Evolutionary conservation across 345 rosid species (phyloP), one percentile per base, ranked within the genome.

Genomic region (Populus tremula): DNA sequence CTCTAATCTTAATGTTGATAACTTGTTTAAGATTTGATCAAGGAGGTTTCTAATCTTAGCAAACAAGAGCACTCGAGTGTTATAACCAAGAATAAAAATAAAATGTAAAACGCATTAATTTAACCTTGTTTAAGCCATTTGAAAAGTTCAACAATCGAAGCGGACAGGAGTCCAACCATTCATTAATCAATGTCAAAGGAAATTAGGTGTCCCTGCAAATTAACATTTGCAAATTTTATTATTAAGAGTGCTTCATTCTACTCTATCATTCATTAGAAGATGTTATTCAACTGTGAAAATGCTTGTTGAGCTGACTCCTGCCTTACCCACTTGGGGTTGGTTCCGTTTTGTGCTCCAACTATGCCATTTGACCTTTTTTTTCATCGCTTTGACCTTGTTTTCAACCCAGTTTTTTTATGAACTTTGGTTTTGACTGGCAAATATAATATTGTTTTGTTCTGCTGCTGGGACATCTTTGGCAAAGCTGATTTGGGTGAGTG

Each of bases 151-250:
- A 11, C 50, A 62, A 66, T 29, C 49, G 29, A 69, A 29, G 61
- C 4, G 23, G 66, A 25, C 8, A 5, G 1, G 23, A 56, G 68
- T 18, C 61, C 41, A 31, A 20, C 14, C 39, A 49, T 73, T 25
- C 50, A 31, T 31, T 31, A 33, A 4, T 54, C 31, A 76, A 80
- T 72, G 85, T 81, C 89, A 85, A 87, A 77, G 29, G 65, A 68
- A 75, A 81, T 81, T 87, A 87, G 89, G 87, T 77, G 70, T 33
- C 6, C 21, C 14, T 76, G 86, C 86, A 84, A 77, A 79, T 50
- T 41, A 68, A 73, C 25, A 79, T 12, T 74, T 71, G 20, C 36
- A 18, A 35, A 27, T 9, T 12, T 29, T 61, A 36, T 10, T 1
- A 41, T 47, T 12, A 13, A 35, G 5, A 69, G 80, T 75, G 78